A percentile compares a stretch with the other conserved stretches of the same genome.
phyloP scores from a whole-genome alignment of 106 monocot genomes.

The Dendrobium chrysotoxum region DNA sequence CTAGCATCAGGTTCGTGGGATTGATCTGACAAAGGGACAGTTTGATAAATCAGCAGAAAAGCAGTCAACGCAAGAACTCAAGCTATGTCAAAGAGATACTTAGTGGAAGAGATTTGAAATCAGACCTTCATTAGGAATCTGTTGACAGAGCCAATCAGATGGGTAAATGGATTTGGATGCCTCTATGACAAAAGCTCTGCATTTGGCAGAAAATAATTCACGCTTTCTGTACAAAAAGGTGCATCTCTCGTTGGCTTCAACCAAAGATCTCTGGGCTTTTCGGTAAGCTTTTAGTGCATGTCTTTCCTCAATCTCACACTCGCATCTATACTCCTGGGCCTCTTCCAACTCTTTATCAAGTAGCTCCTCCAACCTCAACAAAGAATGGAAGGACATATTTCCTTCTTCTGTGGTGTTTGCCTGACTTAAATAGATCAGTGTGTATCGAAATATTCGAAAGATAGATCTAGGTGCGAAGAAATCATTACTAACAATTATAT shows the following conservation, averaged over 20 bases:
- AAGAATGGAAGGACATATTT: slow-evolving; percentile 34
- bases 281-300: slow-evolving; percentile 72
- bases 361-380: slow-evolving; percentile 64
- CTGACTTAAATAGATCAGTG: slow-evolving; percentile 14
- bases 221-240: slow-evolving; percentile 56
- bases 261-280: slow-evolving; percentile 68
- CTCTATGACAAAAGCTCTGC: slow-evolving; percentile 41
- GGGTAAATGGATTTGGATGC: slow-evolving; percentile 29
- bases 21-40: slow-evolving; percentile 14
- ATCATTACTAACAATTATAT: neutral
- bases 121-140: slow-evolving; percentile 7
- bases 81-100: neutral
- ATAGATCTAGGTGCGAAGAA: neutral
- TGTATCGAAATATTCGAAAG: neutral
- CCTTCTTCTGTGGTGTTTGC: slow-evolving; percentile 10
- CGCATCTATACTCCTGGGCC: slow-evolving; percentile 73
- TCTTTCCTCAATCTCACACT: slow-evolving; percentile 81
- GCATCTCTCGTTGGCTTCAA: slow-evolving; percentile 74
- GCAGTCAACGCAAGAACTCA: neutral
- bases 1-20: slow-evolving; percentile 28
- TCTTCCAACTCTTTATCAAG: slow-evolving; percentile 87
- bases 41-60: neutral
- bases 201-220: slow-evolving; percentile 57
- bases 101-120: slow-evolving; percentile 11
- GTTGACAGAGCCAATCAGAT: slow-evolving; percentile 29